A percentile compares a stretch with the other conserved stretches of the same genome.
phyloP scores from a whole-genome alignment of 352 stramenopile species.

The Aphanomyces astaci region DNA sequence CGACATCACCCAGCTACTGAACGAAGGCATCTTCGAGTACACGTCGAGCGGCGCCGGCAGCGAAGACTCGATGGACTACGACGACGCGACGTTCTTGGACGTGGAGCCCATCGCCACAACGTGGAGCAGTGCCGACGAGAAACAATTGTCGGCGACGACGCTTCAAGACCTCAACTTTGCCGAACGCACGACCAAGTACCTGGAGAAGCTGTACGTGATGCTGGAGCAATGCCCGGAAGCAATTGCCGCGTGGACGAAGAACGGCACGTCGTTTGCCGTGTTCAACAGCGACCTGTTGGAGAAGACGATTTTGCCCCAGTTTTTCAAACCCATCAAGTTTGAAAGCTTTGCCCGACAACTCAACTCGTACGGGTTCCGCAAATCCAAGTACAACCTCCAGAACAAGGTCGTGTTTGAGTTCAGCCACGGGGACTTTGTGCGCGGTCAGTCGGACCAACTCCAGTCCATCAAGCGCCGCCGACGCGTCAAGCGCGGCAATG shows the following conservation, averaged over 20 bases:
- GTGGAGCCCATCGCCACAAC: background rate
- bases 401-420: slow-evolving; percentile 20
- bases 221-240: slow-evolving; percentile 18
- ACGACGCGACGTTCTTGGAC: background rate
- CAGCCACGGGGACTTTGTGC: slow-evolving; percentile 20
- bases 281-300: slow-evolving; percentile 80
- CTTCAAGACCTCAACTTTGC: slow-evolving; percentile 5
- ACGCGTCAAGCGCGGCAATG: background rate
- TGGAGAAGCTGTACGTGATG: slow-evolving; percentile 23
- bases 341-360: slow-evolving; percentile 91
- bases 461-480: slow-evolving; percentile 21
- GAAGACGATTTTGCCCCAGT: slow-evolving; percentile 83
- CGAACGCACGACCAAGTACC: slow-evolving; percentile 22
- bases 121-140: background rate
- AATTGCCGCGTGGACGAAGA: slow-evolving; percentile 46
- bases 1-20: background rate
- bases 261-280: slow-evolving; percentile 75
- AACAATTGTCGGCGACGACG: background rate
- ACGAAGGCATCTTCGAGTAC: slow-evolving; percentile 14
- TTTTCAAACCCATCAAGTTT: slow-evolving; percentile 95
- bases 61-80: slow-evolving; percentile 10
- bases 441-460: slow-evolving; percentile 17
- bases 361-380: slow-evolving; percentile 93
- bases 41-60: slow-evolving; percentile 5
- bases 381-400: slow-evolving; percentile 27